phyloP scores from a whole-genome alignment of 257 asterid species.

The Haberlea rhodopensis region DNA sequence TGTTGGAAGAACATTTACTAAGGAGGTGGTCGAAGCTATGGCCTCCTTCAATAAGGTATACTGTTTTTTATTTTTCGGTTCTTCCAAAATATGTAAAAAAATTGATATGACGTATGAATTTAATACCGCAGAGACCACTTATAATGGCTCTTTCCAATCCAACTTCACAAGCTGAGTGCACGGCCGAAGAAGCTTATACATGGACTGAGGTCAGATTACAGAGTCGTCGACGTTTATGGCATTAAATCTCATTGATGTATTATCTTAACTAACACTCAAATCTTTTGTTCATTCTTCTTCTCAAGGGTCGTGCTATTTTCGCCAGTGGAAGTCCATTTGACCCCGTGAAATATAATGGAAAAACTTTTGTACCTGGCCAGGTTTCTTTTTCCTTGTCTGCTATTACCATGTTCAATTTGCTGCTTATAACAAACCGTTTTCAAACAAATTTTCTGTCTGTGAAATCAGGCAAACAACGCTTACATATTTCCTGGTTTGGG shows the following conservation, averaged over 20 bases:
- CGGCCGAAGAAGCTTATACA: constrained; percentile 90
- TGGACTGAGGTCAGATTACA: constrained; percentile 73
- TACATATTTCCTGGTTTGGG: constrained; percentile 96
- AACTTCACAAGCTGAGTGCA: constrained; percentile 94
- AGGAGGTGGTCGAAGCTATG: constrained; percentile 88
- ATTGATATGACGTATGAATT: neutral
- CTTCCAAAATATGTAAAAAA: neutral
- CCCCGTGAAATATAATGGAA: constrained; percentile 66
- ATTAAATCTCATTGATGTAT: constrained; percentile 3
- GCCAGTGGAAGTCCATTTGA: constrained; percentile 96
- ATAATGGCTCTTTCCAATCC: constrained; percentile 97
- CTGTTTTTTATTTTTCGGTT: constrained; percentile 9
- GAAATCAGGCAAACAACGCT: constrained; percentile 83
- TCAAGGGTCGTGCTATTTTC: constrained; percentile 81
- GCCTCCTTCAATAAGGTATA: constrained; percentile 68
- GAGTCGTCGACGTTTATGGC: neutral
- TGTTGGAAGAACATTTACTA: constrained; percentile 76
- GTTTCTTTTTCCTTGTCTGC: constrained; percentile 31
- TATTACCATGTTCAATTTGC: neutral
- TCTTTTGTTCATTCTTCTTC: constrained; percentile 12
- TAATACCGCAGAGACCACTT: constrained; percentile 73
- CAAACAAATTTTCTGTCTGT: neutral
- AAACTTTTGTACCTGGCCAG: constrained; percentile 71
- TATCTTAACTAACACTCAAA: neutral
- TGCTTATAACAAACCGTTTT: neutral